These are phyloP conservation scores for Sarcodon sp. DNA, from an alignment of 768 basidiomycete genomes.

Conservation along the genomic window DNA sequence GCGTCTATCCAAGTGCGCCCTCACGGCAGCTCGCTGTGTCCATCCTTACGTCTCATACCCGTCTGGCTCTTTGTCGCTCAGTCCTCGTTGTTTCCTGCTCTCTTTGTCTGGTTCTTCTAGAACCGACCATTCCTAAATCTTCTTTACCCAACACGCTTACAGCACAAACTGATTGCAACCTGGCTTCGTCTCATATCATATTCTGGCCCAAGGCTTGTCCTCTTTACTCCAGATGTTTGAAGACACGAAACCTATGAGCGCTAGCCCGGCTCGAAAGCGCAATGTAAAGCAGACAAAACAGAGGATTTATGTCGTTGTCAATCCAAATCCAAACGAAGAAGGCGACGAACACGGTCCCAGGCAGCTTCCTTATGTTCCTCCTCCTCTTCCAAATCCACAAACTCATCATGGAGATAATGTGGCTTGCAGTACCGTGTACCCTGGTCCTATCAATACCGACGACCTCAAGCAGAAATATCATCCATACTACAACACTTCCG, in stretches of 20 bases:
- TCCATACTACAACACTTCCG: slow-evolving; percentile 35
- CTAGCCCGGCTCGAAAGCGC: slow-evolving; percentile 1
- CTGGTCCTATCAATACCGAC: slow-evolving; percentile 25
- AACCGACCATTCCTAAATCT: neutral
- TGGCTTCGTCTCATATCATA: neutral
- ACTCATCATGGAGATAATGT: slow-evolving; percentile 11
- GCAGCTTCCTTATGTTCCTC: slow-evolving; percentile 9
- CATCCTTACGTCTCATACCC: neutral
- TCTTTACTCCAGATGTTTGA: slow-evolving; percentile 38
- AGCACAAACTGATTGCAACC: neutral
- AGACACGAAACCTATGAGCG: slow-evolving; percentile 29
- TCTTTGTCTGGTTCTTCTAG: neutral
- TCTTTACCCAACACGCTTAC: neutral
- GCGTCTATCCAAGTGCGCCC: neutral
- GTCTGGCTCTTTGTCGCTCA: neutral
- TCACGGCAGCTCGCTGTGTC: no score
- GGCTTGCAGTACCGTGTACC: slow-evolving; percentile 12
- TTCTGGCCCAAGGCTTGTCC: slow-evolving; percentile 4
- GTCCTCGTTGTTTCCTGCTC: neutral
- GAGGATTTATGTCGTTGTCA: slow-evolving; percentile 44
- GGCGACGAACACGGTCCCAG: slow-evolving; percentile 9
- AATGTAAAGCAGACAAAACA: slow-evolving; percentile 16
- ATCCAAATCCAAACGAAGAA: slow-evolving; percentile 30
- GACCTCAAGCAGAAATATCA: slow-evolving; percentile 14
- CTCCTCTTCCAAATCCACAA: slow-evolving; percentile 17